These are phyloP conservation scores for Tricholoma hemisulphureum DNA, from an alignment of 768 basidiomycete genomes.

Conservation along the genomic window DNA sequence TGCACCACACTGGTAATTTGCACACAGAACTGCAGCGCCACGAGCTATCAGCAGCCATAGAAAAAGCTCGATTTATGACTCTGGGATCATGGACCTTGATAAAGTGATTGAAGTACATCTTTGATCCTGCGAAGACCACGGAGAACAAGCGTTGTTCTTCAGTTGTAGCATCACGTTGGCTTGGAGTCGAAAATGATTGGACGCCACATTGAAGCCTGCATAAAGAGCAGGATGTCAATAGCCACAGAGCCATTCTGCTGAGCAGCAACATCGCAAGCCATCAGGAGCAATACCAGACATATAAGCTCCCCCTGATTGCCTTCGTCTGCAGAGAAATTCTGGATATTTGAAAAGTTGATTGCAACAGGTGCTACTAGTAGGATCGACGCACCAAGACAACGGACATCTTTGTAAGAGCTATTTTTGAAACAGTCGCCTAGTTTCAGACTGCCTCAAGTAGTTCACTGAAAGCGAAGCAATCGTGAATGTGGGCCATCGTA, in stretches of 20 bases:
- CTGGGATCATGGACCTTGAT: constrained; percentile 19
- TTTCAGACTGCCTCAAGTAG: too few species aligned
- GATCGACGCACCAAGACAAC: background rate
- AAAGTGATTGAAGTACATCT: constrained; percentile 24
- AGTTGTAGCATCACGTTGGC: background rate
- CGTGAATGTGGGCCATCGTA: too few species aligned
- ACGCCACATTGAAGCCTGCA: background rate
- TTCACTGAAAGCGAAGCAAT: too few species aligned
- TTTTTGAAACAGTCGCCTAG: background rate
- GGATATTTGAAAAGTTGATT: background rate
- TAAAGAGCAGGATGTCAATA: background rate
- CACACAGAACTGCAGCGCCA: background rate
- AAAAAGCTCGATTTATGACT: background rate
- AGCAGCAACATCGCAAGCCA: background rate
- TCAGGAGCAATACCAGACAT: too few species aligned
- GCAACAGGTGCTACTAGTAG: background rate
- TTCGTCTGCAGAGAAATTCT: background rate
- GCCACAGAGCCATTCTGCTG: background rate
- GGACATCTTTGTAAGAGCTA: background rate
- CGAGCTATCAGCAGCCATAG: background rate
- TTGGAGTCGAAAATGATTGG: background rate
- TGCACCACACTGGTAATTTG: background rate
- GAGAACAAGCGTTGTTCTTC: background rate
- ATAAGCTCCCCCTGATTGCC: too few species aligned
- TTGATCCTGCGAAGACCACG: background rate